phyloP scores from a whole-genome alignment of 495 filamentous ascomycete genomes.

The Aspergillus avenaceus region DNA sequence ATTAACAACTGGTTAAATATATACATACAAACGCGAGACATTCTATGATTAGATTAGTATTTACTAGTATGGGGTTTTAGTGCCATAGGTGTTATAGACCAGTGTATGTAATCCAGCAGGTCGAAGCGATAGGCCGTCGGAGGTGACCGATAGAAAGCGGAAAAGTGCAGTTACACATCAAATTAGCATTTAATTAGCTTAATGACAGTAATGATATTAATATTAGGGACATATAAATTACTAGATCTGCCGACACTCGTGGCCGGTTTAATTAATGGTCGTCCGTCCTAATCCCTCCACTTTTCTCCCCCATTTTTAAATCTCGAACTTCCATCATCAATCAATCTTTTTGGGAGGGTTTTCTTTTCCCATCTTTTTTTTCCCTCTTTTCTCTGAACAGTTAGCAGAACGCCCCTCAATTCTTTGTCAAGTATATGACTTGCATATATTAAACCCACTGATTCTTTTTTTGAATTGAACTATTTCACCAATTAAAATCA shows the following conservation, averaged over 20 bases:
- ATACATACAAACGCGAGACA: too few species aligned
- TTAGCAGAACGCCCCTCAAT: not conserved
- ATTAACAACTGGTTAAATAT: too few species aligned
- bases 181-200: not conserved
- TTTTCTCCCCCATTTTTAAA: not conserved
- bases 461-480: not conserved
- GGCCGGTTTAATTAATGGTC: not conserved
- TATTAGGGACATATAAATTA: not conserved
- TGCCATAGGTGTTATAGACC: too few species aligned
- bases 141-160: slow-evolving; percentile 13
- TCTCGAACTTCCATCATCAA: not conserved
- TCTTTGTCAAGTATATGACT: not conserved
- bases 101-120: not conserved
- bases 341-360: not conserved
- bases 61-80: too few species aligned
- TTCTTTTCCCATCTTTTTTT: not conserved
- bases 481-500: not conserved
- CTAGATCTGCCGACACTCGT: slow-evolving; percentile 22
- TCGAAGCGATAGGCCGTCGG: slow-evolving; percentile 10
- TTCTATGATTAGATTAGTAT: too few species aligned
- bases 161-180: slow-evolving; percentile 4
- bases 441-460: not conserved
- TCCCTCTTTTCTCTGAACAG: not conserved
- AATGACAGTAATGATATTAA: not conserved
- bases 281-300: not conserved